Evolutionary conservation across 1,284 basidiomycete genomes (phyloP).

Genomic region (Takashimella koratensis): DNA sequence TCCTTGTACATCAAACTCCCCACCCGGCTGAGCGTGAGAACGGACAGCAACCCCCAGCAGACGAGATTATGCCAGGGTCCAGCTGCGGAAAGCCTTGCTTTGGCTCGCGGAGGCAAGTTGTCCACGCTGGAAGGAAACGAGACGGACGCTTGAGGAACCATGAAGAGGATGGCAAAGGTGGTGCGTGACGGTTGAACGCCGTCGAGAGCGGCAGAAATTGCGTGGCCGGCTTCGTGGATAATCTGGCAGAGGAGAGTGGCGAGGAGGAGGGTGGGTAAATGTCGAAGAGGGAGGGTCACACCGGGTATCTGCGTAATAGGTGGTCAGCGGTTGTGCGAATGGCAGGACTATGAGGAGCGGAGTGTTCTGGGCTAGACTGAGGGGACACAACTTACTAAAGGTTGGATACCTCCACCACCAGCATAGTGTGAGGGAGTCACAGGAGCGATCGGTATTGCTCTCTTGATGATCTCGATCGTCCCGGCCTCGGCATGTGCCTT

Average conservation of each 20-base stretch:
- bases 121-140: constrained; percentile 37
- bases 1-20: constrained; percentile 33
- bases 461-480: constrained; percentile 3
- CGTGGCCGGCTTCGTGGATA: constrained; percentile 46
- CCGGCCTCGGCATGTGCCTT: constrained; percentile 23
- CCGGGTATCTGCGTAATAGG: constrained; percentile 39
- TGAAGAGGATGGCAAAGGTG: constrained; percentile 28
- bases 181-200: constrained; percentile 32
- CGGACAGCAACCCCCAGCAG: constrained; percentile 22
- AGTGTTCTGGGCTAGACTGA: too few relatives aligned
- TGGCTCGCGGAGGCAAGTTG: constrained; percentile 26
- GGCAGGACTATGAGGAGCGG: too few relatives aligned
- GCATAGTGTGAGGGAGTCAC: constrained; percentile 3
- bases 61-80: constrained; percentile 45
- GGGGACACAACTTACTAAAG: constrained; percentile 26
- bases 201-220: constrained; percentile 39
- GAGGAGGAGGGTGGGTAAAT: constrained; percentile 39
- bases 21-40: constrained; percentile 18
- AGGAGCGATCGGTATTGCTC: neutral
- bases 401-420: constrained; percentile 25
- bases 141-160: constrained; percentile 39
- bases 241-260: constrained; percentile 41
- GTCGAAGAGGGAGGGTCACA: constrained; percentile 40
- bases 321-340: too few relatives aligned
- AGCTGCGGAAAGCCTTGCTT: constrained; percentile 38